Evolutionary conservation across 2,329 filamentous ascomycete species (phyloP), one percentile per base, ranked within the genome.

Genomic region (Cephalotrichum gorgonifer): DNA sequence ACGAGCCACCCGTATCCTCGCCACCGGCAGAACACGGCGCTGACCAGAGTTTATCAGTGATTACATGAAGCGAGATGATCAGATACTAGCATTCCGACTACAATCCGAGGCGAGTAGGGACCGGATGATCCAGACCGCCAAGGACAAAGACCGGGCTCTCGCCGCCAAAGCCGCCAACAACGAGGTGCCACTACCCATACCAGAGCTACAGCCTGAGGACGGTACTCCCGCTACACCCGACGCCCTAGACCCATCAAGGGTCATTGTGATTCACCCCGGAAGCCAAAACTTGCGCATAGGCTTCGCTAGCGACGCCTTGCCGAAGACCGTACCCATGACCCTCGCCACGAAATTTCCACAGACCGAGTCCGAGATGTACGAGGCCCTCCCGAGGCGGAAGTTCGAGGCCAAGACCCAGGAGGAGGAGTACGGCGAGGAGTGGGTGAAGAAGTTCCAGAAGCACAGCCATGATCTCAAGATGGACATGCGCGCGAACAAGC

Each of bases 11-110:
- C 28, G 22, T 17, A 20, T 20, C 44, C 25, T 6, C 3, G 20
- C 20, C 30, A 20, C 22, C 2, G 12, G 35, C 12, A 11, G 35
- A 22, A 39, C 17, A 20, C 9, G 17, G 17, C 35, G 35, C 35
- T 39, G 35, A 39, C 35, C 17, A 20, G 35, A 22, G 35, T 20
- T 11, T 6, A 11, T 22, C 57, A 95, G 89, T 53, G 93, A 98
- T 63, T 98, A 95, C 59, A 86, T 98, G 69, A 98, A 98, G 72
- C 85, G 91, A 60, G 93, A 98, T 71, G 93, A 97, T 60, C 93
- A 98, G 69, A 83, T 95, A 52, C 81, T 98, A 30, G 88, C 91
- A 12, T 80, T 91, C 50, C 83, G 93, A 59, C 78, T 95, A 15
- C 88, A 95, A 59, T 85, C 83, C 65, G 93, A 98, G 64, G 88